These are phyloP conservation scores for Auxenochlorella pyrenoidosa DNA, from an alignment of 139 green algal species.

Conservation along the genomic window DNA sequence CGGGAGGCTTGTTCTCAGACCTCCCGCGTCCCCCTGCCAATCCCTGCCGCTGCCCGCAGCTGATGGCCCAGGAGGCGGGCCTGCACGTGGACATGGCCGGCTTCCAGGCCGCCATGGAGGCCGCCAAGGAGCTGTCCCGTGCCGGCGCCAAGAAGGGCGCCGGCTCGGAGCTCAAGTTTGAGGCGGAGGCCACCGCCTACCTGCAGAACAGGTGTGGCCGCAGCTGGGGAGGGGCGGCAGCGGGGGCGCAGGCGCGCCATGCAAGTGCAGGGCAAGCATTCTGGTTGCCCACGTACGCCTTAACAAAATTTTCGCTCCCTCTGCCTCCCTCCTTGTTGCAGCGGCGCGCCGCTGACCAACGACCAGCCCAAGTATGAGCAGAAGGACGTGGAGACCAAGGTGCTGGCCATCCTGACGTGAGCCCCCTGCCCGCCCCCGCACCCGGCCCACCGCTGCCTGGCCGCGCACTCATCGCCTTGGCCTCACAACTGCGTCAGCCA, in stretches of 20 bases:
- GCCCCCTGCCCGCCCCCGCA: too few relatives aligned
- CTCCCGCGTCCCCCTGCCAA: too few relatives aligned
- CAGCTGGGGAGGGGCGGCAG: not conserved
- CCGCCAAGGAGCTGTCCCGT: conserved; percentile 80
- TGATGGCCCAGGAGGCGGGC: conserved; percentile 95
- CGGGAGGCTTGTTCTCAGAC: not conserved
- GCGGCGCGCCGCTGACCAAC: conserved; percentile 73
- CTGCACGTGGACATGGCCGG: conserved; percentile 86
- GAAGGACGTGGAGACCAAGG: conserved; percentile 53
- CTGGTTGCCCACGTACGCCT: too few relatives aligned
- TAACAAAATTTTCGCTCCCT: too few relatives aligned
- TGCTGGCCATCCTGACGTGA: conserved; percentile 82
- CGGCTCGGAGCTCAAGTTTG: conserved; percentile 79
- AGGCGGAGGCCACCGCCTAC: conserved; percentile 88
- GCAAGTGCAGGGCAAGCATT: too few relatives aligned
- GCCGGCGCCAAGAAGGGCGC: conserved; percentile 61
- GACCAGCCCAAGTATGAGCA: conserved; percentile 89
- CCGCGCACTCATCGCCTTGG: too few relatives aligned
- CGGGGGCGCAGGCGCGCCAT: not conserved
- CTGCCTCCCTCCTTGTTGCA: too few relatives aligned
- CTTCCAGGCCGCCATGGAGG: conserved; percentile 80
- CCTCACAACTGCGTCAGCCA: too few relatives aligned
- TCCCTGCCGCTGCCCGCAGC: conserved; percentile 63
- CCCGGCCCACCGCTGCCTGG: not conserved
- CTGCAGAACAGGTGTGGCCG: conserved; percentile 56